These are phyloP conservation scores for Candida golubevii DNA, from an alignment of 805 yeast genomes.

Conservation along the genomic window DNA sequence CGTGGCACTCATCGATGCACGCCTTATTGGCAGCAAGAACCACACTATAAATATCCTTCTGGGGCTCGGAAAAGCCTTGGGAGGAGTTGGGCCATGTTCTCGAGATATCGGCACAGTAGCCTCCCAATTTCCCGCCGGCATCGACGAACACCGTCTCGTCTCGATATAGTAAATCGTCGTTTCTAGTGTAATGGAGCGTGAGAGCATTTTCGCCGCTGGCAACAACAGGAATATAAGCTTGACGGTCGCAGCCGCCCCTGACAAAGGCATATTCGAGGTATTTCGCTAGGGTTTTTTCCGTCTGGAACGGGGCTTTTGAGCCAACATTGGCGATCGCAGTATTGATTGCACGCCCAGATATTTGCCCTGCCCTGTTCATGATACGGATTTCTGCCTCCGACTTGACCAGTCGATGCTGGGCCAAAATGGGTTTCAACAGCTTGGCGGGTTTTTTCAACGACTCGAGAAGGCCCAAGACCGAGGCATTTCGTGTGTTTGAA, in stretches of 20 bases:
- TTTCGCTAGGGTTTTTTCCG: conserved; percentile 77
- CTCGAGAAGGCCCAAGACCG: conserved; percentile 20
- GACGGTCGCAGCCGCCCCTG: conserved; percentile 81
- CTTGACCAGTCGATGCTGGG: conserved; percentile 62
- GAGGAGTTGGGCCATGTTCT: conserved; percentile 93
- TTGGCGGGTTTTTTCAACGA: conserved; percentile 34
- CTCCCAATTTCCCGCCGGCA: conserved; percentile 92
- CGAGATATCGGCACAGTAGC: conserved; percentile 93
- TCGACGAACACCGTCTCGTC: conserved; percentile 89
- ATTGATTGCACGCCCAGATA: conserved; percentile 81
- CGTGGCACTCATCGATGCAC: conserved; percentile 70
- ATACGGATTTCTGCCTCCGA: conserved; percentile 70
- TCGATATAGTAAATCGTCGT: conserved; percentile 72
- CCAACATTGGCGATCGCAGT: conserved; percentile 65
- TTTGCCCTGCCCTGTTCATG: conserved; percentile 78
- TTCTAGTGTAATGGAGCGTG: conserved; percentile 90
- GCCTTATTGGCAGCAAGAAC: conserved; percentile 77
- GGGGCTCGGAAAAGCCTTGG: conserved; percentile 64
- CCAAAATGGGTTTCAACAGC: conserved; percentile 41
- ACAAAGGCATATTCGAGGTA: conserved; percentile 79
- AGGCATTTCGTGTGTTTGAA: conserved; percentile 7
- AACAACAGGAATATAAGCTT: conserved; percentile 93
- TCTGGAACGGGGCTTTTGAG: conserved; percentile 42
- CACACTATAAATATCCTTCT: conserved; percentile 82
- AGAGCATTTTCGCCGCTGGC: conserved; percentile 91